These are phyloP conservation scores for Boletellus ananas DNA, from an alignment of 768 basidiomycete species.

Conservation along the genomic window DNA sequence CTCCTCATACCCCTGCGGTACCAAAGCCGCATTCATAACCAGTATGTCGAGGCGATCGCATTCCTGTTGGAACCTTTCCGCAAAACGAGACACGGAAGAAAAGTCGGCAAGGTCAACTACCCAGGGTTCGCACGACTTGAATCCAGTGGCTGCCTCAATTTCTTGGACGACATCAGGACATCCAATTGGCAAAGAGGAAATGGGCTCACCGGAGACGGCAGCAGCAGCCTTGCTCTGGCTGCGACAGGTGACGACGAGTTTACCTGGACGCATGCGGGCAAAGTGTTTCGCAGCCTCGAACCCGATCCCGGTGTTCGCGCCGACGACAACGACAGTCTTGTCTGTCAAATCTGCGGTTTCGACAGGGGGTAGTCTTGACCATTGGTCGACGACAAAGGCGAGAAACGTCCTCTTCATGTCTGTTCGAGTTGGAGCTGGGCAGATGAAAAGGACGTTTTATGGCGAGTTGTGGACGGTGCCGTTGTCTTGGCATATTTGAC, in stretches of 20 bases:
- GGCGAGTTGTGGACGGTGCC: not conserved
- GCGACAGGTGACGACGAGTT: constrained; percentile 28
- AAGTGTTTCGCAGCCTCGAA: constrained; percentile 32
- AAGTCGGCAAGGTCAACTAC: constrained; percentile 16
- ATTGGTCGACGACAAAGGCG: constrained; percentile 13
- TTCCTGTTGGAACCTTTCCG: constrained; percentile 6
- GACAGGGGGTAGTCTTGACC: constrained; percentile 12
- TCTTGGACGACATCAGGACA: constrained; percentile 11
- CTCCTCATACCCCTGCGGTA: constrained; percentile 6
- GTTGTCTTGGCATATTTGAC: not conserved
- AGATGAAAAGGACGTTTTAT: not conserved
- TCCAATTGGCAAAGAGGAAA: not conserved
- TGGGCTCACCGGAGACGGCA: constrained; percentile 19
- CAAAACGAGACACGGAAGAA: constrained; percentile 11
- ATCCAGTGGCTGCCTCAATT: constrained; percentile 25
- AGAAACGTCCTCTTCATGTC: constrained; percentile 10
- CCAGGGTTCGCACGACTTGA: constrained; percentile 30
- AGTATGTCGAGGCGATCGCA: constrained; percentile 28
- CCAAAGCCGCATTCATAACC: constrained; percentile 41
- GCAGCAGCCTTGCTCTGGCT: constrained; percentile 22
- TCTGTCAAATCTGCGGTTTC: constrained; percentile 25
- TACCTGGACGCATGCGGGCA: constrained; percentile 28
- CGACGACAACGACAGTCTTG: constrained; percentile 30
- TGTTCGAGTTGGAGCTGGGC: not conserved
- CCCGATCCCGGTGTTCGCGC: constrained; percentile 33